Base-by-base conservation (phyloP, 176 grass and related monocot species). In the bread wheat (Triticum aestivum) region DNA sequence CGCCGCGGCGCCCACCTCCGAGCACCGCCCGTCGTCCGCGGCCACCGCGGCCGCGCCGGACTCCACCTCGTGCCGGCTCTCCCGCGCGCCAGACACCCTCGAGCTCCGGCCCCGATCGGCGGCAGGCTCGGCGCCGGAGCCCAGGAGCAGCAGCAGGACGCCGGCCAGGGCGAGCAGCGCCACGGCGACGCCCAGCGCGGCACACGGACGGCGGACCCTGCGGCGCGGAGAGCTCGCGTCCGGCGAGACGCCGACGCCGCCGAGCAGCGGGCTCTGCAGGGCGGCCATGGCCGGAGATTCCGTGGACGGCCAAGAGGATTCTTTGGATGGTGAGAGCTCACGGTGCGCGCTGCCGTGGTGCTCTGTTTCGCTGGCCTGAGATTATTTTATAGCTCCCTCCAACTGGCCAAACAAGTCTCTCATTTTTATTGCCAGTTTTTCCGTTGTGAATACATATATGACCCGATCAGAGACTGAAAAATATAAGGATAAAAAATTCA, bases 21-120 rank as follows among this genome's bases (percentile, higher is more conserved):
- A 95, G 93, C 96, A 98, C 74, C 91, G 83, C 51, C 86, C 80
- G 69, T 98, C 96, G 85, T 98, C 96, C 24, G 96, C 89, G 33
- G 96, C 93, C 61, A 82, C 91, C 21, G 92, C 96, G 11, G 88
- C 93, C 27, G 18, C 69, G 1, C 39, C 86, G 9, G 84, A 94
- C 77, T 87, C 65, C 47, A 88, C 82, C 64, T 52, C 87, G 27
- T 91, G 80, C 88, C 10, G 26, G 85, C 72, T 79, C 89, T 29
- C n/a, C 32, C 69, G 44, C 66, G 17, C 56, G 4, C 62, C 42
- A 10, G 42, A 80, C 27, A 21, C 70, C 47, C 38, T 30, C 21
- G 9, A 11, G 11, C 42, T 3, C 41, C 41, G 41, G 3, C 39
- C 21, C 17, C 38, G 56, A 12, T 27, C 52, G 1, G 27, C 11